Evolutionary conservation across 371 early-diverging fungal species (phyloP).

Genomic region (Phascolomyces articulosus): DNA sequence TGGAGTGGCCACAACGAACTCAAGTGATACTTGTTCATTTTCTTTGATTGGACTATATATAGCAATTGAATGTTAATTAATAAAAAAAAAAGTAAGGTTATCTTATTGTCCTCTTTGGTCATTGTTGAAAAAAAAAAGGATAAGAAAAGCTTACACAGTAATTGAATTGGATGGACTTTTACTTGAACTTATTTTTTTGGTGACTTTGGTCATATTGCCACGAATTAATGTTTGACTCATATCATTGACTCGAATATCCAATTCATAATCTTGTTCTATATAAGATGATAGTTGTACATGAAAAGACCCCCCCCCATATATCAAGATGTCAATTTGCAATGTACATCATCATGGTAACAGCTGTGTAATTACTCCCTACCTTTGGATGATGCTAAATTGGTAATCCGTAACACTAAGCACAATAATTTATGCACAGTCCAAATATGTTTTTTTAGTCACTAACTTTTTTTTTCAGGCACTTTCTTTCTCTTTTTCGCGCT

Average conservation of each 20-base stretch:
- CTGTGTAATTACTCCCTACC: conserved; percentile 1
- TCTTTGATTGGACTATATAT: background rate
- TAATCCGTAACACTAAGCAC: conserved; percentile 24
- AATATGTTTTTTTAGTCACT: no score
- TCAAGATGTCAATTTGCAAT: no score
- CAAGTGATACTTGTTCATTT: background rate
- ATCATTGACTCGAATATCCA: conserved; percentile 18
- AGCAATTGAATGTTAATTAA: no score
- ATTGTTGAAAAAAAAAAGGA: no score
- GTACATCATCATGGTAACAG: no score
- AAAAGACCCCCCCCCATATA: no score
- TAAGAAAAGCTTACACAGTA: background rate
- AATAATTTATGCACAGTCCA: no score
- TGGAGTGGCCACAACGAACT: background rate
- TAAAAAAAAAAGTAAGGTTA: no score
- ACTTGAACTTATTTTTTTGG: conserved; percentile 10
- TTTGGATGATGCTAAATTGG: conserved; percentile 18
- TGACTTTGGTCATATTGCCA: conserved; percentile 7
- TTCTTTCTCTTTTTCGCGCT: no score
- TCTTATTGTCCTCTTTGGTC: background rate
- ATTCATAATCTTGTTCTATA: conserved; percentile 10
- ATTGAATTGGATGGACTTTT: background rate
- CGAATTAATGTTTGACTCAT: conserved; percentile 14
- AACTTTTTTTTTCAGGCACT: background rate
- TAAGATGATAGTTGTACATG: background rate